A percentile compares a stretch with the other conserved stretches of the same genome.
Evolutionary conservation across 495 filamentous ascomycete genomes (phyloP).

Genomic region (Achaetomiella virescens): DNA sequence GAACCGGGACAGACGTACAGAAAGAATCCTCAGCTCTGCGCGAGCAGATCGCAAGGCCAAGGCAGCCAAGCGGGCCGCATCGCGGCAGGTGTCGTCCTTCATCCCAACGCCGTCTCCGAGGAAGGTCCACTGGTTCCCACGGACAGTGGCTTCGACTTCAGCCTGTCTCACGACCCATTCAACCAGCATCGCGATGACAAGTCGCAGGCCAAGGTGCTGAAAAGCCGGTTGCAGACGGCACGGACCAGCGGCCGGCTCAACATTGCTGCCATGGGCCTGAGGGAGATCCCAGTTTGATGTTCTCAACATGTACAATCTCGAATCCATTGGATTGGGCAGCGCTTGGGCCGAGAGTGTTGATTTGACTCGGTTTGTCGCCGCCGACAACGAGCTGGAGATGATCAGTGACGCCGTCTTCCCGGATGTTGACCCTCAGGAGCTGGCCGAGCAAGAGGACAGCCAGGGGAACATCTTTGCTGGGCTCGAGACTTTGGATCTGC

Average conservation of each 20-base stretch:
- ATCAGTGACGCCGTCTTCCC: slow-evolving; percentile 72
- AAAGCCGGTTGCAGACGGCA: slow-evolving; percentile 68
- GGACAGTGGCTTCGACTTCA: slow-evolving; percentile 51
- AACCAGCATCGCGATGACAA: slow-evolving; percentile 56
- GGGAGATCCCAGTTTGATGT: slow-evolving; percentile 77
- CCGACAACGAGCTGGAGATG: slow-evolving; percentile 81
- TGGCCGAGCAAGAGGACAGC: slow-evolving; percentile 55
- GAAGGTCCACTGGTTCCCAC: slow-evolving; percentile 41
- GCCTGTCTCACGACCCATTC: slow-evolving; percentile 56
- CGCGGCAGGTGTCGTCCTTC: slow-evolving; percentile 33
- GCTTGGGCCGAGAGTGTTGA: slow-evolving; percentile 94
- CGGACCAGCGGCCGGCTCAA: slow-evolving; percentile 79
- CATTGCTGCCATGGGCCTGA: slow-evolving; percentile 77
- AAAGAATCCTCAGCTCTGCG: slow-evolving; percentile 78
- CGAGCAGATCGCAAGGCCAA: slow-evolving; percentile 90
- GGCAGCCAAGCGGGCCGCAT: slow-evolving; percentile 64
- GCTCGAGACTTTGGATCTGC: slow-evolving; percentile 74
- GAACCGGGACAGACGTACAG: slow-evolving; percentile 32
- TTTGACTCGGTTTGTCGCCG: slow-evolving; percentile 78
- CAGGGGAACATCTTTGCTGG: slow-evolving; percentile 75
- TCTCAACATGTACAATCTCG: slow-evolving; percentile 81
- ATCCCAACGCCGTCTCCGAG: slow-evolving; percentile 17
- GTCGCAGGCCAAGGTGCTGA: slow-evolving; percentile 56
- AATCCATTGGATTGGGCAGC: slow-evolving; percentile 47
- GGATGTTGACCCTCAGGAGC: slow-evolving; percentile 53